These are phyloP conservation scores for Mycena chlorophos DNA, from an alignment of 768 basidiomycete species.

Conservation along the genomic window DNA sequence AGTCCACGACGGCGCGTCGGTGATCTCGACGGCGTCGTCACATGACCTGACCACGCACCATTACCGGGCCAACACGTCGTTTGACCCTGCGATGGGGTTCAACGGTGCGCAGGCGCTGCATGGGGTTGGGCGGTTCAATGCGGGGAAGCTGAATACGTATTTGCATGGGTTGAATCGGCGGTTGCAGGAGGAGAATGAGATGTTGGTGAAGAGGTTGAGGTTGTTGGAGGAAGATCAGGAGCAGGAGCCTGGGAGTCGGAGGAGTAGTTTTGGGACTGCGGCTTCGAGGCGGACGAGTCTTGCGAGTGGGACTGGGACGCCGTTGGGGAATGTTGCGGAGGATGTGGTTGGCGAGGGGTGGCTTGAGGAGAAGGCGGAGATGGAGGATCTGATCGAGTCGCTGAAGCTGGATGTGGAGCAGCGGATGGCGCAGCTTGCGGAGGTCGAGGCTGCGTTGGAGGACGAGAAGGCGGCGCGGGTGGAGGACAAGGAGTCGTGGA, in stretches of 20 bases:
- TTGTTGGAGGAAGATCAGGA: slow-evolving; percentile 53
- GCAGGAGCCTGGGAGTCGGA: slow-evolving; percentile 32
- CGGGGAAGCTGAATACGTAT: slow-evolving; percentile 81
- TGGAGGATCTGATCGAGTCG: slow-evolving; percentile 53
- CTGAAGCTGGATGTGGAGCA: slow-evolving; percentile 51
- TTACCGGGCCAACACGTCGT: slow-evolving; percentile 77
- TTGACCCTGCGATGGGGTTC: slow-evolving; percentile 80
- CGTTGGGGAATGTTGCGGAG: slow-evolving; percentile 63
- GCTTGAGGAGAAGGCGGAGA: slow-evolving; percentile 67
- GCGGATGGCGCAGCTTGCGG: slow-evolving; percentile 47
- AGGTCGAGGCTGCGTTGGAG: slow-evolving; percentile 47
- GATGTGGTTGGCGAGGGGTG: slow-evolving; percentile 64
- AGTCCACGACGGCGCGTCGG: slow-evolving; percentile 58
- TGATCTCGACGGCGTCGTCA: slow-evolving; percentile 82
- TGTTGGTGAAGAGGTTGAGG: slow-evolving; percentile 53
- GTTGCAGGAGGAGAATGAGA: slow-evolving; percentile 83
- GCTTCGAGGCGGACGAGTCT: slow-evolving; percentile 51
- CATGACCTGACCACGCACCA: slow-evolving; percentile 83
- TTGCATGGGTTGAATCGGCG: slow-evolving; percentile 82
- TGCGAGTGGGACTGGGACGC: slow-evolving; percentile 47
- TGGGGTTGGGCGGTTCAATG: slow-evolving; percentile 79
- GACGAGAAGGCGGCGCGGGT: slow-evolving; percentile 58
- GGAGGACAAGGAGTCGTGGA: slow-evolving; percentile 70
- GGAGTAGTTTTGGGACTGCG: slow-evolving; percentile 39
- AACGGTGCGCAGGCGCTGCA: slow-evolving; percentile 57